phyloP scores from a whole-genome alignment of 208 protist species.

The Lotmaria passim region DNA sequence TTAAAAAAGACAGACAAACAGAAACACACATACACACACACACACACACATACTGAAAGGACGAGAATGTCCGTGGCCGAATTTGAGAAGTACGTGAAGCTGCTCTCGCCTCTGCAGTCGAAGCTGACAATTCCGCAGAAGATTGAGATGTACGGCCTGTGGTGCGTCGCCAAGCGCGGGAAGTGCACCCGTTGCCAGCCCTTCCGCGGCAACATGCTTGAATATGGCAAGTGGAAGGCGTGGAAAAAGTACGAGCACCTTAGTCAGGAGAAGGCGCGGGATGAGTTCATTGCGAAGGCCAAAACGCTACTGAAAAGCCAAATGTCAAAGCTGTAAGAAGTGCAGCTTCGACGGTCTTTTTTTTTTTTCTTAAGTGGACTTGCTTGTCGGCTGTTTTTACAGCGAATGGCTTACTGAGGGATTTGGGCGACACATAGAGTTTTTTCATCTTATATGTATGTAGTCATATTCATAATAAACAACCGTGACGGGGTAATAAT shows the following conservation, averaged over 20 bases:
- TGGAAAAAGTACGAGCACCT: conserved; percentile 83
- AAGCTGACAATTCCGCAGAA: conserved; percentile 74
- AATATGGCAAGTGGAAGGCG: conserved; percentile 79
- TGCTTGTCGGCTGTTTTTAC: no score
- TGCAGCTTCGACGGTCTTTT: neutral
- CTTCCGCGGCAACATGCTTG: conserved; percentile 57
- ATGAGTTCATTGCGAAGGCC: conserved; percentile 68
- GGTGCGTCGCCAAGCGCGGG: conserved; percentile 74
- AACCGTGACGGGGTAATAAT: neutral
- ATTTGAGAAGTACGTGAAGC: conserved; percentile 56
- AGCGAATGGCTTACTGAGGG: no score
- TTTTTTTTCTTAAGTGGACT: no score
- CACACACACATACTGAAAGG: no score
- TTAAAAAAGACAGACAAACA: no score
- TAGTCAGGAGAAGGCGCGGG: conserved; percentile 73
- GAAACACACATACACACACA: no score
- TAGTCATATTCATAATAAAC: neutral
- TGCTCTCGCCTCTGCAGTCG: conserved; percentile 37
- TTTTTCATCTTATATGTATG: neutral
- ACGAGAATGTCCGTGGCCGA: conserved; percentile 34
- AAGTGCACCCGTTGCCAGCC: conserved; percentile 65
- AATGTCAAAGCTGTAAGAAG: conserved; percentile 59
- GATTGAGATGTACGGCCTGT: conserved; percentile 88
- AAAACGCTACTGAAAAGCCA: conserved; percentile 45
- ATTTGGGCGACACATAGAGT: no score